A percentile compares a stretch with the other conserved stretches of the same genome.
Evolutionary conservation across 805 yeast species (phyloP).

Genomic region (Candida germanica): DNA sequence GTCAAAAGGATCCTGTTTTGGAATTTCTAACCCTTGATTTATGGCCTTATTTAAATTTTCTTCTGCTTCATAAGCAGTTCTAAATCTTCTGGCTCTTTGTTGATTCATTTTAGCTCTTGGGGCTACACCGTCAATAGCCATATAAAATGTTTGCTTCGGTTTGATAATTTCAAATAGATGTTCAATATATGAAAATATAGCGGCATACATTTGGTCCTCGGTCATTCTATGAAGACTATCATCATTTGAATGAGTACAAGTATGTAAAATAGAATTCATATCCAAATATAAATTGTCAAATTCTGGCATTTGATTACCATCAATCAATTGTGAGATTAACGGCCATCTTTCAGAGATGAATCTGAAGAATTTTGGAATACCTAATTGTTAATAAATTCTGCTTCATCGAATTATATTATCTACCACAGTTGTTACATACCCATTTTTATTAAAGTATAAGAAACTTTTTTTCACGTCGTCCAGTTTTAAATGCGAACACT

Average conservation of each 20-base stretch:
- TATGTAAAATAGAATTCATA: conserved; percentile 95
- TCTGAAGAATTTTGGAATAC: conserved; percentile 96
- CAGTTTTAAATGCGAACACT: background rate
- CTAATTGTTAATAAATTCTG: conserved; percentile 28
- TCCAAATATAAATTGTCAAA: conserved; percentile 93
- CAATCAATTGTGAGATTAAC: conserved; percentile 76
- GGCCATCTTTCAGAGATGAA: conserved; percentile 99
- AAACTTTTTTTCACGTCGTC: background rate
- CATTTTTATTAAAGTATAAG: conserved; percentile 1
- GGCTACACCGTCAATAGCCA: conserved; percentile 99
- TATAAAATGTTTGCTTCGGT: conserved; percentile 82
- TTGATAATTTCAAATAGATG: conserved; percentile 84
- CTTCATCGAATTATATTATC: background rate
- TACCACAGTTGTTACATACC: conserved; percentile 9
- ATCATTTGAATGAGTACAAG: conserved; percentile 84
- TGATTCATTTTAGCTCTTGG: conserved; percentile 99
- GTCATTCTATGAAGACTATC: conserved; percentile 61
- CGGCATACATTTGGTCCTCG: conserved; percentile 88
- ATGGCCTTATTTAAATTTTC: conserved; percentile 70
- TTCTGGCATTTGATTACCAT: conserved; percentile 79
- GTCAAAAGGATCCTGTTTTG: conserved; percentile 84
- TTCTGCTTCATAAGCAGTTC: conserved; percentile 93
- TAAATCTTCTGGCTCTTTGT: conserved; percentile 92
- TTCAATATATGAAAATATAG: conserved; percentile 93
- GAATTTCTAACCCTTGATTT: conserved; percentile 67